Evolutionary conservation across 2,329 filamentous ascomycete genomes (phyloP).

Genomic region (Orbilia javanica): DNA sequence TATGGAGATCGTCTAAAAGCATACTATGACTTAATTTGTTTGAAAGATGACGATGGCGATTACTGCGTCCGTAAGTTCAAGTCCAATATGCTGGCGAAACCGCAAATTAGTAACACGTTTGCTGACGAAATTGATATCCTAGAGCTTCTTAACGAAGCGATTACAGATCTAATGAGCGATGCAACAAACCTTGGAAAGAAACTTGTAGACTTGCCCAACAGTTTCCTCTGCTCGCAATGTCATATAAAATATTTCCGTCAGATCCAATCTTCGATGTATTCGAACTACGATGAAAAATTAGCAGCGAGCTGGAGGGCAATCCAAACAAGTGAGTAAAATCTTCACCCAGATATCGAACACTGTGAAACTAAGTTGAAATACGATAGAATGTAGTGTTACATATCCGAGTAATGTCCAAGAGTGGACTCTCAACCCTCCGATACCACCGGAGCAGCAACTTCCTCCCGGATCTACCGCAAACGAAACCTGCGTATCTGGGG

Average conservation of each 20-base stretch:
- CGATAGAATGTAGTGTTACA: slow-evolving; percentile 2
- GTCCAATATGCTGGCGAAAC: background rate
- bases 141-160: slow-evolving; percentile 8
- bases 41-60: slow-evolving; percentile 9
- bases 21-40: slow-evolving; percentile 12
- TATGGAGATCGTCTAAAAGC: slow-evolving; percentile 19
- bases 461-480: slow-evolving; percentile 11
- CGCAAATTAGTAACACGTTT: background rate
- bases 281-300: slow-evolving; percentile 7
- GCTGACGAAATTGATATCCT: background rate
- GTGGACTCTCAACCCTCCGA: slow-evolving; percentile 4
- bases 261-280: slow-evolving; percentile 16
- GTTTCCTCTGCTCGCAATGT: slow-evolving; percentile 8
- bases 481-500: slow-evolving; percentile 16
- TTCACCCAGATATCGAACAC: background rate
- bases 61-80: slow-evolving; percentile 20
- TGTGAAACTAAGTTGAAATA: background rate
- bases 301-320: slow-evolving; percentile 17
- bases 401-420: slow-evolving; percentile 9
- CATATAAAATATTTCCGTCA: slow-evolving; percentile 27
- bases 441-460: slow-evolving; percentile 10
- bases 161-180: slow-evolving; percentile 4
- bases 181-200: slow-evolving; percentile 12
- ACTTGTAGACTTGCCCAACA: background rate
- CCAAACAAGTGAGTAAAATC: background rate